Evolutionary conservation across 768 basidiomycete species (phyloP), one percentile per base, ranked within the genome.

Genomic region (Lentinus brumalis): DNA sequence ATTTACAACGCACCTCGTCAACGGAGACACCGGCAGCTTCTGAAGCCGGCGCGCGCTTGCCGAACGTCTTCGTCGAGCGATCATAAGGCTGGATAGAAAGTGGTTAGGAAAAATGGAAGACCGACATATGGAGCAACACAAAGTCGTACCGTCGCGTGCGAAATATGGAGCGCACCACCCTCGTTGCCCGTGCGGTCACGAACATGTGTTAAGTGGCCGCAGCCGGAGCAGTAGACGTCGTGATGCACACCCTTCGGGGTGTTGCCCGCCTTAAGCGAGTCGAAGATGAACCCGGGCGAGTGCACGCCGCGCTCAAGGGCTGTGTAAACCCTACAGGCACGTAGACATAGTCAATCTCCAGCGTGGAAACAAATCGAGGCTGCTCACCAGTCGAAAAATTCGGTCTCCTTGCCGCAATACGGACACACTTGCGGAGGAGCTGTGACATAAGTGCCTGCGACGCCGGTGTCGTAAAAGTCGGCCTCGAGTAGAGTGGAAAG

Each of bases 211-310:
- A 65, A 57, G 39, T 35, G 21, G 32, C 64, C 64, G 50, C 60
- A 65, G 31, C 53, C 45, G 12, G 64, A 65, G 54, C 64, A 65
- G 57, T 65, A 65, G 14, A 65, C 64, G 38, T 65, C 64, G 39
- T 65, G 64, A 16, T 12, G 44, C 26, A 59, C 42, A 53, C 61
- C 61, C 50, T 65, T 53, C 12, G 64, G 64, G 4, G 32, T 26
- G 15, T 30, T 26, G 2, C 60, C 46, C 16, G 46, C 30, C 60
- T 53, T 59, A 14, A 65, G 57, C 15, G 60, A 54, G 15, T 61
- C 50, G 53, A 62, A 55, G 30, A 65, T 59, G 57, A 65, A 65
- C n/a, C 55, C 53, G 18, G 53, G 56, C 4, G 60, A 50, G 50
- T 65, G 64, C 12, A 65, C 61, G 42, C 54, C 57, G 35, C 64